Evolutionary conservation across 1,284 basidiomycete genomes (phyloP), one percentile per base, ranked within the genome.

Genomic region (Irpex sp.): DNA sequence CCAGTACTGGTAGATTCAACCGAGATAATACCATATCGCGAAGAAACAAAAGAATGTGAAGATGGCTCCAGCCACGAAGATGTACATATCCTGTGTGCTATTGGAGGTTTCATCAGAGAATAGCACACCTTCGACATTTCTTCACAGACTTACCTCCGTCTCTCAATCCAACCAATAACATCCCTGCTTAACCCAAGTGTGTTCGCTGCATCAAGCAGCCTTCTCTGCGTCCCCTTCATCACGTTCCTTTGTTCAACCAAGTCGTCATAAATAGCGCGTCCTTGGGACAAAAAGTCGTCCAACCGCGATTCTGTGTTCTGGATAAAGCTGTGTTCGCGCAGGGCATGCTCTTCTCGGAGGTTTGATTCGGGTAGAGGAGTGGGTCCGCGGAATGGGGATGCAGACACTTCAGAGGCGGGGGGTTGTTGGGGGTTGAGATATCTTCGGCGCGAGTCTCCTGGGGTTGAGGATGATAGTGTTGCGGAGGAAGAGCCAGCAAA

Each of bases 141-240:
- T 33, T 17, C 19, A 55, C 15, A 57, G 56, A 74, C 79, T 59
- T 59, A 94, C 89, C 93, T 96, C 74, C 95, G 81, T 68, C 89
- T 84, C 73, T 98, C 96, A 68, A 98, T 95, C 93, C 95, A 98
- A 1, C 92, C 88, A 74, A 98, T 97, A 26, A 96, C 95, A 73
- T 96, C 86, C 66, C 94, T 83, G 73, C 94, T 94, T 70, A 98
- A 77, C 0, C 96, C 96, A 57, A 98, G 76, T 15, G 94, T 96
- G 76, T 97, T 97, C 50, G 95, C 95, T 49, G 94, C 90, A 72
- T 93, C 89, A 62, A 97, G 75, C 57, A 98, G 75, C 63, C 92
- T 83, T 67, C 86, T 83, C 71, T 93, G 90, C 0, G 95, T 97
- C 5, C 95, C 94, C 76, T 97, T 97, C 65, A 98, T 78, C 73